Conservation (phyloP, 257 asterid genomes). For the Datura wrightii region DNA sequence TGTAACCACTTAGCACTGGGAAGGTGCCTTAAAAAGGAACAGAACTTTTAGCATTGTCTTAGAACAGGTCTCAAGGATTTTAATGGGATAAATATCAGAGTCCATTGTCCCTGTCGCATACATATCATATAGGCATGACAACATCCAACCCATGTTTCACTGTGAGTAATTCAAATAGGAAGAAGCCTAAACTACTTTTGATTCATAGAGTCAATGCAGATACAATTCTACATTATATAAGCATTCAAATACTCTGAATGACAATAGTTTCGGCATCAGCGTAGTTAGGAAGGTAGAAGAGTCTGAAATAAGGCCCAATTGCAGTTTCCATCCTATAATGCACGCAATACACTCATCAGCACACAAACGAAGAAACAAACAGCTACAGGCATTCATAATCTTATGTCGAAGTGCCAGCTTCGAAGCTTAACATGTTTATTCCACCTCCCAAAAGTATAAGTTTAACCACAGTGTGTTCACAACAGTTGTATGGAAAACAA, state of each 20-base stretch:
- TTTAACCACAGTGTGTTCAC: too few species aligned
- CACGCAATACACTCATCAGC: neutral
- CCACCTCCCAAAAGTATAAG: neutral
- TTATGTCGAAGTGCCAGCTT: neutral
- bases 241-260: constrained; percentile 5
- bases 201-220: neutral
- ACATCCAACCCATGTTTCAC: neutral
- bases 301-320: neutral
- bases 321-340: neutral
- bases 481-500: neutral
- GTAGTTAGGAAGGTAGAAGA: neutral
- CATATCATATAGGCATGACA: neutral
- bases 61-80: neutral
- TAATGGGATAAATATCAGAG: neutral
- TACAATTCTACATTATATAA: neutral
- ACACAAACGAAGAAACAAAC: neutral
- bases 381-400: neutral
- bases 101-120: neutral
- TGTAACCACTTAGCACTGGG: neutral
- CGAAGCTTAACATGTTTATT: neutral
- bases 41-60: neutral
- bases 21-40: neutral
- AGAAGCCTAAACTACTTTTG: neutral
- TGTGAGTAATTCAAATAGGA: neutral
- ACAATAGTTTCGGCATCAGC: neutral